Evolutionary conservation across 2,329 filamentous ascomycete genomes (phyloP), one percentile per base, ranked within the genome.

Genomic region (Fusarium palustre): DNA sequence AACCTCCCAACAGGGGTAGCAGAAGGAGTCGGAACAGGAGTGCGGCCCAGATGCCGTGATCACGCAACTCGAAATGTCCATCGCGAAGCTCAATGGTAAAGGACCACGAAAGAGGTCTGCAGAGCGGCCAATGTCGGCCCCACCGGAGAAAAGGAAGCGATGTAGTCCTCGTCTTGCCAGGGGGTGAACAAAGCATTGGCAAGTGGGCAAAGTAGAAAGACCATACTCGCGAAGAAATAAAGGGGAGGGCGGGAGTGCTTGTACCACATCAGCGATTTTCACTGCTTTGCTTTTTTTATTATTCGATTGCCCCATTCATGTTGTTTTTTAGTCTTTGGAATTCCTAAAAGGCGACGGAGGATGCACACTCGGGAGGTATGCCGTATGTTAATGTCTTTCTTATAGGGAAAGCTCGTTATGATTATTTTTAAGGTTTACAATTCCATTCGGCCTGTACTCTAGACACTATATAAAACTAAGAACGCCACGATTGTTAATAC

Each of bases 391-490:
- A 24, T 63, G 49, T 52, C 36, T 55, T 47, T 59, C 46, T 55
- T 36, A 57, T 28, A 46, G 52, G 38, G 47, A 55, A 62, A 34
- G 49, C 48, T 52, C 48, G 50, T 50, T 60, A 59, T 64, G 52
- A 63, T 43, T 28, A 61, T 56, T 30, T 28, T 59, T 47, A 34
- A 28, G 41, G 42, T 47, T 45, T 41, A 50, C 47, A 41, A 46
- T 45, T 61, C 57, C 65, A 25, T 59, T 59, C 68, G 48, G 47
- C 55, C 63, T 74, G 72, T 74, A 74, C 50, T 73, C 59, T 74
- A 73, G 71, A 73, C 63, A 50, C 46, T 66, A 70, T 66, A 68
- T 73, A 73, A 34, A 52, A 52, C 63, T 38, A 52, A 70, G 55
- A 59, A 65, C 53, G 55, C 57, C 48, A 60, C 55, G 48, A 64